phyloP scores from a whole-genome alignment of 1,284 basidiomycete species.

The Austroboletus niveus region DNA sequence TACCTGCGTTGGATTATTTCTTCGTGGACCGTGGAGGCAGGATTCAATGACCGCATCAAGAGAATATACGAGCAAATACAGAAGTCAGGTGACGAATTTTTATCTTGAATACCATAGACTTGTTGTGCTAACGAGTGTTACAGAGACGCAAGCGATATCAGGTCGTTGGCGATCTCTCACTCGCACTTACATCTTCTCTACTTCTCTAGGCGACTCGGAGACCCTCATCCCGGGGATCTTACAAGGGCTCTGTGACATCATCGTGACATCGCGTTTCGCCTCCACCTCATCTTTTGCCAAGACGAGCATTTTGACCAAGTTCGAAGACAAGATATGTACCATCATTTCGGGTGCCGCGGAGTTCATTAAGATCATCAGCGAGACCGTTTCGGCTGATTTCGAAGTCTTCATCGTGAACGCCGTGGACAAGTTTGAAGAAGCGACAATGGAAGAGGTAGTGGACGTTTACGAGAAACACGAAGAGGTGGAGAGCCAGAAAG shows the following conservation, averaged over 20 bases:
- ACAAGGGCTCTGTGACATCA: slow-evolving; percentile 6
- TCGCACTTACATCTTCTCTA: slow-evolving; percentile 10
- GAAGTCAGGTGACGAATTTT: not conserved
- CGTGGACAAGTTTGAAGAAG: slow-evolving; percentile 4
- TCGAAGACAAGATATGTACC: slow-evolving; percentile 5
- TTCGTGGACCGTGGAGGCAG: slow-evolving; percentile 14
- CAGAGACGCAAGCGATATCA: slow-evolving; percentile 2
- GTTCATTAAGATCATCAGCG: slow-evolving; percentile 11
- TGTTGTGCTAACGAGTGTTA: not conserved
- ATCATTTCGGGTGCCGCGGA: slow-evolving; percentile 7
- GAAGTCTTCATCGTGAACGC: slow-evolving; percentile 1
- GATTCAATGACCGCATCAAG: not conserved
- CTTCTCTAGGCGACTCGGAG: not conserved
- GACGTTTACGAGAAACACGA: not conserved
- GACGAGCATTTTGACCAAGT: slow-evolving; percentile 2
- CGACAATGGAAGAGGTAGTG: slow-evolving; percentile 9
- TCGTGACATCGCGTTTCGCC: slow-evolving; percentile 9
- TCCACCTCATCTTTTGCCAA: not conserved
- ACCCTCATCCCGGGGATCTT: not conserved
- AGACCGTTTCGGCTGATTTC: slow-evolving; percentile 15
- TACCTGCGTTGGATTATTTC: slow-evolving; percentile 4
- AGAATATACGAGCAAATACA: slow-evolving; percentile 7
- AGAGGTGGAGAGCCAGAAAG: not conserved
- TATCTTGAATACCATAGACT: not conserved
- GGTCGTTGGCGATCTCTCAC: slow-evolving; percentile 17